phyloP scores from a whole-genome alignment of 768 basidiomycete species.

The Tylopilus intermedius region DNA sequence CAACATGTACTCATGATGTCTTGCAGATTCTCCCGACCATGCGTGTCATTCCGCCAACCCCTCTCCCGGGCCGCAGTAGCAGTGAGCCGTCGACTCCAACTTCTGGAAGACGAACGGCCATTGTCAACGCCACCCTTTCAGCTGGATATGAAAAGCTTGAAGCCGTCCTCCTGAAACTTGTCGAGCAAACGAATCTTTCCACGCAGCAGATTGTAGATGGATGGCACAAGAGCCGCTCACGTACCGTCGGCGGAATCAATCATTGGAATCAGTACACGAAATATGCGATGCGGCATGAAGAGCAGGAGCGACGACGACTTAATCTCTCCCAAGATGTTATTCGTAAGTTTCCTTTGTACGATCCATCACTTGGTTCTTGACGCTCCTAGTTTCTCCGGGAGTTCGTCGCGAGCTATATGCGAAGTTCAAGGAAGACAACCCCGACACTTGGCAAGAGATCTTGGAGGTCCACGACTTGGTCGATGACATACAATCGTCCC shows the following conservation, averaged over 20 bases:
- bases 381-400: background rate
- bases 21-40: too few relatives aligned
- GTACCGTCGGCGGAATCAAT: background rate
- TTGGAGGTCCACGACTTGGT: background rate
- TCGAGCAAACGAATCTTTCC: background rate
- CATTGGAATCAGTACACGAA: conserved; percentile 6
- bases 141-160: background rate
- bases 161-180: background rate
- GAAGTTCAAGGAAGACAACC: conserved; percentile 8
- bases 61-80: too few relatives aligned
- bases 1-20: too few relatives aligned
- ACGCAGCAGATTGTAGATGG: conserved; percentile 1
- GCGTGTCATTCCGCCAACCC: too few relatives aligned
- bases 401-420: background rate
- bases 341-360: background rate
- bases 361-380: too few relatives aligned
- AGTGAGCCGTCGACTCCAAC: too few relatives aligned
- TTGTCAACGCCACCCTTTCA: background rate
- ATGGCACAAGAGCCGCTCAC: conserved; percentile 4
- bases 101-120: too few relatives aligned
- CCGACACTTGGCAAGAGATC: conserved; percentile 5
- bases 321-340: background rate
- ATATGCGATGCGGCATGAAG: conserved; percentile 1
- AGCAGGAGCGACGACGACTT: background rate
- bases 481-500: background rate